Evolutionary conservation across 2,329 filamentous ascomycete genomes (phyloP), one percentile per base, ranked within the genome.

Genomic region (Aspergillus ochraceoroseus): DNA sequence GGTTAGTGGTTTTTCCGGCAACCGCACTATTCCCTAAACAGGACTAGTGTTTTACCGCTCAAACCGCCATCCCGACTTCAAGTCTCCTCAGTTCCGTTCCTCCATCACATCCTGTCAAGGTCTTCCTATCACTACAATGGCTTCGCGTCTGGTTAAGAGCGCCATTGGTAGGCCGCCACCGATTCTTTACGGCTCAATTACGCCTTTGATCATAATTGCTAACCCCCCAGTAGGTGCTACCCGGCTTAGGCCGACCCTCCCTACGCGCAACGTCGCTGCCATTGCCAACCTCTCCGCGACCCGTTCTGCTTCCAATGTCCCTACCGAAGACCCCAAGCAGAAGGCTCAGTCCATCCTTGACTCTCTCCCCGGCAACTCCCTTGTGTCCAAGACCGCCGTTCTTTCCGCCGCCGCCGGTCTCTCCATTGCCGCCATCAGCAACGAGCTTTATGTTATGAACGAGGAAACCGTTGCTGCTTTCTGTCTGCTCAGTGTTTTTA

Each of bases 361-460:
- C 62, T 76, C 89, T 51, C 79, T 98, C 39, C 92, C 92, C 62
- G 92, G 94, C 59, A 95, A 80, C 79, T 90, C 79, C 64, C 76
- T 95, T 53, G 74, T 94, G 65, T 94, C 87, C 71, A 98, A 98
- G 83, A 88, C 87, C 57, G 92, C 92, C 63, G 90, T 95, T 66
- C 84, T 98, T 62, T 96, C 90, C 64, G 89, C 87, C 60, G 83
- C 84, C 53, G 87, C 92, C 62, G 90, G 85, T 73, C 72, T 94
- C 59, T 89, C 86, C 62, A 79, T 94, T 69, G 94, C 92, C 66
- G 92, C 88, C 63, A 88, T 98, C 73, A 94, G 86, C 82, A 98
- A 94, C 75, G 92, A 98, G 80, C 88, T 96, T 77, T 96, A 95
- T 73, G 88, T 98, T 67, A 79, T 98, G 73, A 98, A 98, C 76